Evolutionary conservation across 352 stramenopile species (phyloP), one percentile per base, ranked within the genome.

Genomic region (Pythium phragmitis): DNA sequence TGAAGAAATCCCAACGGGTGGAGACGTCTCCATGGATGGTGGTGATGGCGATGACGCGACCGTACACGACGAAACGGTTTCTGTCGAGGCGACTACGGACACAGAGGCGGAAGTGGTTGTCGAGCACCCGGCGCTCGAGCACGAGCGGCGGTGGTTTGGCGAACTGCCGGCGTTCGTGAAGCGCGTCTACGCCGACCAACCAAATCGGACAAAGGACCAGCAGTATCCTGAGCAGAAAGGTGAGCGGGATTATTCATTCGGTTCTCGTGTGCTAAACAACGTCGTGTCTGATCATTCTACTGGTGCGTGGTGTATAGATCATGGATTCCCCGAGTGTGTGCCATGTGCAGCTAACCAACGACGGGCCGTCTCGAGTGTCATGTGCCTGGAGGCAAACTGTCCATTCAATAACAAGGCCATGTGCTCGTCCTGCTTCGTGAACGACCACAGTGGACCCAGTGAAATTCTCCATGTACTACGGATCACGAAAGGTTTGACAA

Each of bases 401-500:
- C 46, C 45, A 4, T 56, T 61, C 9, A 42, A 43, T 26, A 48
- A 56, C 17, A 21, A 33, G 17, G 1, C 46, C 1, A 16, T 63
- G 30, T 72, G 66, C 14, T 51, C 54, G 11, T 26, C 33, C 30
- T 72, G 66, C 23, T 72, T 68, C 19, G 5, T 12, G 9, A 17
- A 26, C 4, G 28, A 57, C 28, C 65, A 72, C 23, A 19, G 1
- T 9, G 50, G 43, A 9, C 17, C 30, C 7, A n/a, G 6, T 4
- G 58, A 56, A 7, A 23, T 28, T 17, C 2, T 16, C 7, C 65
- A 72, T 49, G 39, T 54, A 42, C 53, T 61, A 28, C 23, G 17
- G 2, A 16, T 71, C 12, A 63, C 45, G 11, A 66, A 63, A 63
- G 65, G 65, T 71, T n/a, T 7, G 64, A 47, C 26, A 16, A 12